These are phyloP conservation scores for Corniculantispora saksenae DNA, from an alignment of 2,329 filamentous ascomycete species.

Conservation along the genomic window DNA sequence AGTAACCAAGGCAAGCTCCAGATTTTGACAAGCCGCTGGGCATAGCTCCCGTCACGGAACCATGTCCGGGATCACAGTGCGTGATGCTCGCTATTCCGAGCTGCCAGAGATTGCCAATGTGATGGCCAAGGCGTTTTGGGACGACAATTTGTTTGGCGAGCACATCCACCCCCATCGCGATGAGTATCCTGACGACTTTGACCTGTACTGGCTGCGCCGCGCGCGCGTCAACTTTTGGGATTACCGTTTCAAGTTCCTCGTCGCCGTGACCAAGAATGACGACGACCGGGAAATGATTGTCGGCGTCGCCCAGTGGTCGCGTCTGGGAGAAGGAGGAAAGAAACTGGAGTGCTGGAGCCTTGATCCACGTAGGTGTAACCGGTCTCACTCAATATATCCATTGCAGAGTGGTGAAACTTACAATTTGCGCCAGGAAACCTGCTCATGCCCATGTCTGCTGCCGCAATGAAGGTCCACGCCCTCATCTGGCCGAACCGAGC, in stretches of 20 bases:
- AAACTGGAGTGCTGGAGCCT: conserved; percentile 21
- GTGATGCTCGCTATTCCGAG: conserved; percentile 26
- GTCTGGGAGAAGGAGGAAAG: conserved; percentile 24
- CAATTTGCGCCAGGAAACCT: conserved; percentile 23
- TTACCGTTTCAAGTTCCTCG: conserved; percentile 30
- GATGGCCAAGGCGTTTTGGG: conserved; percentile 34
- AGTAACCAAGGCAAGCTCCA: not conserved
- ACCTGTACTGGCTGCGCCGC: conserved; percentile 33
- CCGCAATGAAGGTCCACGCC: conserved; percentile 20
- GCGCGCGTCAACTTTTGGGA: conserved; percentile 32
- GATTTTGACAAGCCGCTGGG: not conserved
- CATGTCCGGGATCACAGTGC: conserved; percentile 16
- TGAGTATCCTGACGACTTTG: conserved; percentile 32
- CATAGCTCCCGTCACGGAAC: not conserved
- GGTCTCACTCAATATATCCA: not conserved
- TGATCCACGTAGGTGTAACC: conserved; percentile 25
- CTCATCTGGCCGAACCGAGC: conserved; percentile 27
- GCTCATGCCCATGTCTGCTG: conserved; percentile 20
- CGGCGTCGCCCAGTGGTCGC: conserved; percentile 29
- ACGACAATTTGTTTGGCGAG: conserved; percentile 36
- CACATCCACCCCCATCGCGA: conserved; percentile 37
- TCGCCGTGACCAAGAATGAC: conserved; percentile 26
- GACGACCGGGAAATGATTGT: conserved; percentile 23
- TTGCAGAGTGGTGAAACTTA: not conserved
- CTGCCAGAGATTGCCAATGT: conserved; percentile 32